Base-by-base conservation (phyloP, 208 protist genomes). In the Porcisia deanei region DNA sequence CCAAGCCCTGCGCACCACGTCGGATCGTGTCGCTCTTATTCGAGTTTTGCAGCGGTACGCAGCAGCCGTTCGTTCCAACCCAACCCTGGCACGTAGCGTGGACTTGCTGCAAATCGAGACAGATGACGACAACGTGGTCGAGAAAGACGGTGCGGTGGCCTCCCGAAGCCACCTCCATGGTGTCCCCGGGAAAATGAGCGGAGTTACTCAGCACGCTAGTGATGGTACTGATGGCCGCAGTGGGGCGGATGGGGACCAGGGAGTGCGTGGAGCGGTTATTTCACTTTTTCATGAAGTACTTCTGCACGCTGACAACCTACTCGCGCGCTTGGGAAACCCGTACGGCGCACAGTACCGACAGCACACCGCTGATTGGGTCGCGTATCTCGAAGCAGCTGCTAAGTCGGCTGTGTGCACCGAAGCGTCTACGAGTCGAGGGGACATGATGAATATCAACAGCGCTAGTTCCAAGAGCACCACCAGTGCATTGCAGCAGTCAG, bases 341-440 rank as follows among this genome's bases (percentile, higher is more conserved):
- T 88, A 81, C 59, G 70, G 75, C 52, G 64, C 77, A 12, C 85
- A 88, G 65, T 88, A 85, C 69, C 85, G 81, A 54, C 77, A 75
- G 45, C 82, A 75, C 77, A 83, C 77, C n/a, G 76, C 76, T 7
- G 77, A 85, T 73, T 53, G 83, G 22, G 75, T 87, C 45, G 65
- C 67, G 37, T 76, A 84, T 68, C 55, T 81, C 59, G 66, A 75
- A n/a, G 64, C 57, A 57, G 54, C 43, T 39, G 34, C 47, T n/a
- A 64, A 75, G 54, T 20, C 49, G 20, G 53, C 54, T 25, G 37
- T 52, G 39, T 61, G 60, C 59, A 52, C 10, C 68, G 9, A 25
- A 52, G 5, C 47, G 47, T 52, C 47, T 52, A 12, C 47, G 47
- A 12, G 47, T 52, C 47, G 47, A 12, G 47, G 10, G 47, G 8